Conservation (phyloP, 495 filamentous ascomycete species). For the Aspergillus olivimuriae region DNA sequence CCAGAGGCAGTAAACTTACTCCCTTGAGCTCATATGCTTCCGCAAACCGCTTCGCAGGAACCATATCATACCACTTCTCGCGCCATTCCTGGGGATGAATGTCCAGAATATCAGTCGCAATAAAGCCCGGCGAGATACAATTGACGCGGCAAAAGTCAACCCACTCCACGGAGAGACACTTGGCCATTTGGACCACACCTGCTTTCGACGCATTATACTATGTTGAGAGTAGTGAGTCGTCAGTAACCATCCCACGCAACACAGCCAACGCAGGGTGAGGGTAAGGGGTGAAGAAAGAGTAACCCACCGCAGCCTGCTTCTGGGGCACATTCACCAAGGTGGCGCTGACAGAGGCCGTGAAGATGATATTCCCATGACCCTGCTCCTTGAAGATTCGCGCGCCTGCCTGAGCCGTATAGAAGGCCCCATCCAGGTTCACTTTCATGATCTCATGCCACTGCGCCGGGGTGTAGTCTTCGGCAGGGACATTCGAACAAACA, state of each 20-base stretch:
- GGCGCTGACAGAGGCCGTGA: conserved; percentile 37
- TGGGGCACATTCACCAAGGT: conserved; percentile 41
- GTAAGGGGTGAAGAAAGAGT: neutral
- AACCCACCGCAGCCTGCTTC: conserved; percentile 32
- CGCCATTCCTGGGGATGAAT: conserved; percentile 15
- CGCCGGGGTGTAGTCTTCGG: conserved; percentile 29
- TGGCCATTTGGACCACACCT: conserved; percentile 23
- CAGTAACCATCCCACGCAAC: neutral
- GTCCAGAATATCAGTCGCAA: conserved; percentile 30
- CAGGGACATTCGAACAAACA: conserved; percentile 42
- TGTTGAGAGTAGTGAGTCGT: too few relatives aligned
- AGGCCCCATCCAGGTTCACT: conserved; percentile 42
- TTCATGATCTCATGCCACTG: conserved; percentile 37
- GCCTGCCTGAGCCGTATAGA: conserved; percentile 40
- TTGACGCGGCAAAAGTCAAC: conserved; percentile 34
- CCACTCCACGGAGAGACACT: conserved; percentile 29
- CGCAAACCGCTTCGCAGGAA: conserved; percentile 23
- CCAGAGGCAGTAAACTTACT: conserved; percentile 10
- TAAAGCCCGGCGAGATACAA: conserved; percentile 36
- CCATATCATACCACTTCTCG: conserved; percentile 20
- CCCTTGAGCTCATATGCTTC: conserved; percentile 24
- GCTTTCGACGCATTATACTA: conserved; percentile 36
- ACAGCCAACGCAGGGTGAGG: neutral
- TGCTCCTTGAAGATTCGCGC: conserved; percentile 35
- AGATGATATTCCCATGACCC: conserved; percentile 35